Evolutionary conservation across 352 stramenopile species (phyloP), one percentile per base, ranked within the genome.

Genomic region (Aphanomyces invadans): DNA sequence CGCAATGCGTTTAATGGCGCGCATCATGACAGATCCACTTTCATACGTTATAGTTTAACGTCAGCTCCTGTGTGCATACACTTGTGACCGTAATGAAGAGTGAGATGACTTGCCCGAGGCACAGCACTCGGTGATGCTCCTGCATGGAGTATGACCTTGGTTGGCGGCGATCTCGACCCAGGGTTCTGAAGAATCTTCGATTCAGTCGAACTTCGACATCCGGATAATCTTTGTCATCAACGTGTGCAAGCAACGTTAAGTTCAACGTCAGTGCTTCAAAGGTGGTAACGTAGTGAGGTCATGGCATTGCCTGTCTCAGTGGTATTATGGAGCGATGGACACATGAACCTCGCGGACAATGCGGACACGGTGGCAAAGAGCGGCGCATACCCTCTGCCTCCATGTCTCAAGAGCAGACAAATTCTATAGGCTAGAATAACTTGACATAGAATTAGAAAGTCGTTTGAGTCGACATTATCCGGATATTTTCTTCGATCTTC

Each of bases 31-130:
- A 12, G 36, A 32, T 33, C 44, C 32, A 42, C 4, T 23, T 9
- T n/a, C 49, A 38, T 26, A 83, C 69, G 53, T 68, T 62, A 57
- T 95, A 95, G 60, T 81, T 88, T 29, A 85, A 76, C 59, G 81
- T 90, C 45, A 97, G 76, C 31, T 80, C 68, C 48, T 95, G 80
- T 17, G 87, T 91, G 74, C 93, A 96, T 44, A 97, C 79, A 45
- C 86, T 83, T 15, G 88, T 96, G 55, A 76, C 82, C 32, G 90
- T 79, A 68, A 97, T 95, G 48, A 96, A 74, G 45, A 95, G 55
- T 45, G 85, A 95, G 59, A 97, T 91, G 64, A 90, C 78, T 68
- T 97, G 90, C 4, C 90, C 90, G 11, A 92, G 73, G 62, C 88
- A 54, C 38, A 94, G 68, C 54, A 87, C 79, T 49, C 76, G 78